Base-by-base conservation (phyloP, 2,329 filamentous ascomycete genomes). In the Aureobasidium pullulans region DNA sequence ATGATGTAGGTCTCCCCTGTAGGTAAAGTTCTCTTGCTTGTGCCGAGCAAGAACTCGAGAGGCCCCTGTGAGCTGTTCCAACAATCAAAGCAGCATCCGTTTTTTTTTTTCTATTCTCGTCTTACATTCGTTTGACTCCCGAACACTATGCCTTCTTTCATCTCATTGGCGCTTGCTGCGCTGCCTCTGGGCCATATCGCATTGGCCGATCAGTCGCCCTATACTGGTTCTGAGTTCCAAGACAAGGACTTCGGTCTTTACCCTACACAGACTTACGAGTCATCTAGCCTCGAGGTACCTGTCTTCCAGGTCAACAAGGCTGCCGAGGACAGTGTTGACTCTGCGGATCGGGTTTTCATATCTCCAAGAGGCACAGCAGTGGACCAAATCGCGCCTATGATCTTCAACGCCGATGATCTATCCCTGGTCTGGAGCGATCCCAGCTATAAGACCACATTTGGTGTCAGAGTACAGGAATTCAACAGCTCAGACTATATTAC, bases 381-480 rank as follows among this genome's bases (percentile, higher is more conserved):
- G 7, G 42, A 64, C 36, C 57, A 61, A 19, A 57, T 57, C 31
- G 23, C 37, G 23, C 70, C 70, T 6, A 70, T 71, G 67, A 65
- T 72, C 36, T 59, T 71, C 23, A 68, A 72, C 47, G 46, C 57
- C 2, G 53, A 61, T 13, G 69, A 68, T 15, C 64, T 70, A 10
- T 57, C 54, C 8, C 60, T 71, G 39, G 64, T 71, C 3, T 72
- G 70, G 70, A 59, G 64, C 5, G 60, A 67, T 40, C 66, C 67
- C 36, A 68, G 67, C 32, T 66, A 48, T 62, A 70, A 65, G 59
- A 69, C 75, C 50, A 73, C 75, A 6, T 78, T 79, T 62, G 77
- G 79, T 63, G 65, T 78, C 4, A 74, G 75, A 62, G 62, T 71
- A 6, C 72, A 75, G 53, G 60, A 62, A 9, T 74, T 70, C 63